A percentile compares a stretch with the other conserved stretches of the same genome.
These are phyloP conservation scores for Sisymbrium irio DNA, from an alignment of 345 rosid species.

Conservation along the genomic window DNA sequence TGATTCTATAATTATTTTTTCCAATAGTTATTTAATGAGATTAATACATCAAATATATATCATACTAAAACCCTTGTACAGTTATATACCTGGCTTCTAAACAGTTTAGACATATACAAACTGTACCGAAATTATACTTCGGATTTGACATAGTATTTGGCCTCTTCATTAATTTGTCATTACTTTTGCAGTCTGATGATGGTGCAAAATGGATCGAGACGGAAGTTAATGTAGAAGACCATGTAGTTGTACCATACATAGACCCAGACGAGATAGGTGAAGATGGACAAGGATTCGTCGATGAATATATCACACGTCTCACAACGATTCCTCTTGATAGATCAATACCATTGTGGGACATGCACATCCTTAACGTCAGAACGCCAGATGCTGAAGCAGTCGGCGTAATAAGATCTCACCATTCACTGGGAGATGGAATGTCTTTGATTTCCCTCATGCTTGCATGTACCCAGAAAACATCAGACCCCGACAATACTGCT, in stretches of 20 bases:
- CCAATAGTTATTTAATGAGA: background rate
- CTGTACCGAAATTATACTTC: background rate
- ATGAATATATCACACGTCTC: slow-evolving; percentile 60
- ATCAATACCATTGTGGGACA: slow-evolving; percentile 77
- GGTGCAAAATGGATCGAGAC: slow-evolving; percentile 55
- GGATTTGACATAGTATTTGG: background rate
- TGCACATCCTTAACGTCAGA: slow-evolving; percentile 67
- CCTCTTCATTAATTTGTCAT: background rate
- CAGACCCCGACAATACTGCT: slow-evolving; percentile 54
- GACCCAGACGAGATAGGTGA: slow-evolving; percentile 38
- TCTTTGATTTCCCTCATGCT: slow-evolving; percentile 59
- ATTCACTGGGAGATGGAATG: slow-evolving; percentile 58
- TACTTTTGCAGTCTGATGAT: slow-evolving; percentile 8
- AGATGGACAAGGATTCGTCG: slow-evolving; percentile 53
- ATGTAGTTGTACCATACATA: slow-evolving; percentile 49
- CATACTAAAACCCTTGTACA: background rate
- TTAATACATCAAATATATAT: background rate
- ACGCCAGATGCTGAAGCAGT: slow-evolving; percentile 68
- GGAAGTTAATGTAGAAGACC: slow-evolving; percentile 54
- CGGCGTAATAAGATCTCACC: slow-evolving; percentile 46
- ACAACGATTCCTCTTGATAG: slow-evolving; percentile 51
- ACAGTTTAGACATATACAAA: background rate
- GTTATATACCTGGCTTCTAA: background rate
- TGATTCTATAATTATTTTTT: too few relatives aligned
- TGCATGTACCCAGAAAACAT: slow-evolving; percentile 51